Evolutionary conservation across 164 flowering plant species (phyloP).

Genomic region (Houttuynia cordata): DNA sequence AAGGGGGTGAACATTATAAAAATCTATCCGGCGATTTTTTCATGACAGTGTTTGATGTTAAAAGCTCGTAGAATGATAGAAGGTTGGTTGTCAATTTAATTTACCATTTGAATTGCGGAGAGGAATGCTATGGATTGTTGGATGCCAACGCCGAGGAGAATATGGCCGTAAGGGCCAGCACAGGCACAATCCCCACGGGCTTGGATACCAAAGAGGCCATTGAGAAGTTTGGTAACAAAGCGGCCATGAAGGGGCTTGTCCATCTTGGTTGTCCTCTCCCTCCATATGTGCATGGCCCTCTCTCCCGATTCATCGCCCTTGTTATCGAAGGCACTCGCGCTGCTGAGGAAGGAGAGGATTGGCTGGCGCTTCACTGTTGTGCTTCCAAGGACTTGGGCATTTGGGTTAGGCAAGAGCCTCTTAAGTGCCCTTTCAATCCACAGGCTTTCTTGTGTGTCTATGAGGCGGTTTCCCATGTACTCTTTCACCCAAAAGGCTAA

Average conservation of each 20-base stretch:
- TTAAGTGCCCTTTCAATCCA: constrained; percentile 37
- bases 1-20: too few species aligned
- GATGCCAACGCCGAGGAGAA: constrained; percentile 36
- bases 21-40: too few species aligned
- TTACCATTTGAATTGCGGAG: constrained; percentile 49
- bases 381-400: constrained; percentile 51
- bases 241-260: constrained; percentile 68
- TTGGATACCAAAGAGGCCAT: constrained; percentile 78
- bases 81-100: neutral
- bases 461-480: constrained; percentile 48
- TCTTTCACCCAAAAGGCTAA: constrained; percentile 80
- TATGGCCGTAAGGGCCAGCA: constrained; percentile 86
- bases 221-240: constrained; percentile 65
- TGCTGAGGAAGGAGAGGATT: constrained; percentile 59
- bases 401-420: constrained; percentile 43
- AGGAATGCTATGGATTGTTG: constrained; percentile 30
- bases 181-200: constrained; percentile 88
- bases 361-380: constrained; percentile 40
- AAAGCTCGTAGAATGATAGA: too few species aligned
- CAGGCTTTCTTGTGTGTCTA: constrained; percentile 28
- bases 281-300: constrained; percentile 24
- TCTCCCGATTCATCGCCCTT: neutral
- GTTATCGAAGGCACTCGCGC: constrained; percentile 20
- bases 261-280: constrained; percentile 27
- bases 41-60: too few species aligned